Base-by-base conservation (phyloP, 2,329 filamentous ascomycete species). In the Scytalidium sp. region DNA sequence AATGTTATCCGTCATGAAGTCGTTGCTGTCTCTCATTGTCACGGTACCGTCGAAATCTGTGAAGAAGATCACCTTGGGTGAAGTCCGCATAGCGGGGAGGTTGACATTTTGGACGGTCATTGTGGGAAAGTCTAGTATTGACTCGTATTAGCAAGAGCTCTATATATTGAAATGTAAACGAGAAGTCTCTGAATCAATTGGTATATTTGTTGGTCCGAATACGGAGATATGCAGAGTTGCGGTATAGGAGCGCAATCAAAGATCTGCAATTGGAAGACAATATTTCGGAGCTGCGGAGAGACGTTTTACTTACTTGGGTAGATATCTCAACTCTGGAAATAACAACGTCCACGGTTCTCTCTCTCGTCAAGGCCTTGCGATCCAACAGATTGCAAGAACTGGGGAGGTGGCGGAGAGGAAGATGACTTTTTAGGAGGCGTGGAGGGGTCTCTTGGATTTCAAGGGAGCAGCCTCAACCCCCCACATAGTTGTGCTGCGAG, bases 11-110 rank as follows among this genome's bases (percentile, higher is more conserved):
- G 92, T 97, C 83, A 93, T 75, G 69, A 70, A 81, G 70, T 83
- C 81, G 66, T 85, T 86, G 66, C 75, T 80, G 70, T 85, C 83
- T 62, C 80, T 75, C 49, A 77, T 79, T 44, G 93, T 97, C 67
- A 97, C 93, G 47, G 92, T 97, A 64, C 94, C 94, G 71, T 99
- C 94, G 67, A 97, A 97, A 74, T 99, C 94, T 60, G 92, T 96
- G 77, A 97, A 97, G 81, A 99, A 97, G 76, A 99, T 92, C 75
- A 90, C 88, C 72, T 90, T 88, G 46, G 92, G 92, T 67, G 87
- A 84, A 50, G 76, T 83, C 62, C 75, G 75, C 67, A 85, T 72
- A 41, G 82, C 82, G 49, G 81, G 81, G 21, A 81, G 78, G 50
- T 61, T 66, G 41, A 62, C 59, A 64, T 62, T 43, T 41, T 60